Base-by-base conservation (phyloP, 108 stramenopile genomes). In the Discostella pseudostelligera region DNA sequence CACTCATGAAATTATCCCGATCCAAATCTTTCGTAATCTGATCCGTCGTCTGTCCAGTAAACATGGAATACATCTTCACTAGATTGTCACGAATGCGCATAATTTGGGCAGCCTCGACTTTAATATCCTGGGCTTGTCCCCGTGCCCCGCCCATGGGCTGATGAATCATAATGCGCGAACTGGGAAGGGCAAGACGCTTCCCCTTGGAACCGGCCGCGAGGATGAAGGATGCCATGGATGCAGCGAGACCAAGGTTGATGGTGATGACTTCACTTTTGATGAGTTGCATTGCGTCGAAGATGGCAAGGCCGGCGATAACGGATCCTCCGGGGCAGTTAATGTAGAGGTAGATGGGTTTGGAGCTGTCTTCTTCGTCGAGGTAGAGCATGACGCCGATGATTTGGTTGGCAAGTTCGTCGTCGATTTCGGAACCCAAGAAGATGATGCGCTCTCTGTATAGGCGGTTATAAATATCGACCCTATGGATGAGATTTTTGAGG, bases 381-480 rank as follows among this genome's bases (percentile, higher is more conserved):
- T 99, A 97, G 57, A 92, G 82, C 80, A 91, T 85, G 54, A 92
- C 90, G 40, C 90, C 98, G 63, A 99, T 97, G 55, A 99, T 92
- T 79, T 97, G 97, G 62, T 99, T 99, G 58, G 98, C 96, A 21
- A 97, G 79, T 83, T 99, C 98, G 58, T 99, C 98, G 69, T 97
- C 95, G 68, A 99, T 97, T 83, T 97, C 98, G 39, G 92, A 87
- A 58, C 96, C 98, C 63, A 97, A 78, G 76, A 99, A 97, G 79
- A 99, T 96, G 76, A 99, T 99, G 45, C 98, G 94, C 65, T 99
- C 98, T 39, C 97, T 85, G 83, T 97, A 97, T 16, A 99, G 82
- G 55, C 98, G 93, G 76, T 98, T 97, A 94, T 97, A 98, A 63
- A 98, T 98, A 65, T 98, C 98, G 25, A 98, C 96, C 97, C 96